These are phyloP conservation scores for Alternaria hordeiaustralica DNA, from an alignment of 2,329 filamentous ascomycete genomes.

Conservation along the genomic window DNA sequence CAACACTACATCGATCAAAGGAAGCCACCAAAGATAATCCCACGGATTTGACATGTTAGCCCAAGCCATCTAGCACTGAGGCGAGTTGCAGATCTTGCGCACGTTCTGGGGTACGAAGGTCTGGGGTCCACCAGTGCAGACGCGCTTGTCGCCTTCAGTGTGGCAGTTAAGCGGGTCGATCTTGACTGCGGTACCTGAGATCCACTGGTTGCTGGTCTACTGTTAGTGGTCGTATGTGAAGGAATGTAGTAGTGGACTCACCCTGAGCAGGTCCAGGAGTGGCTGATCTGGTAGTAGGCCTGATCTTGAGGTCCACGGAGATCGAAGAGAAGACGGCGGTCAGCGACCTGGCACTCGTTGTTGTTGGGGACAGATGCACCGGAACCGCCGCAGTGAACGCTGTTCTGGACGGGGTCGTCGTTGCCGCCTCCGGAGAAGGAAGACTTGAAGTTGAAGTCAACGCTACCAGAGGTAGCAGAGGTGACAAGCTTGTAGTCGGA, in stretches of 20 bases:
- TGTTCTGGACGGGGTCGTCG: slow-evolving; percentile 23
- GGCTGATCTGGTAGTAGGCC: slow-evolving; percentile 34
- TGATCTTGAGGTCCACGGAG: slow-evolving; percentile 23
- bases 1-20: neutral
- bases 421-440: slow-evolving; percentile 20
- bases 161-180: slow-evolving; percentile 20
- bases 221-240: neutral
- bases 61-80: slow-evolving; percentile 12
- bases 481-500: slow-evolving; percentile 27
- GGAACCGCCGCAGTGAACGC: slow-evolving; percentile 27
- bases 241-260: slow-evolving; percentile 15
- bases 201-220: slow-evolving; percentile 23
- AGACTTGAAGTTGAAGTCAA: slow-evolving; percentile 36
- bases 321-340: slow-evolving; percentile 29
- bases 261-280: slow-evolving; percentile 39
- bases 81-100: slow-evolving; percentile 23
- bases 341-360: slow-evolving; percentile 28
- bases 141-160: slow-evolving; percentile 1
- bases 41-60: neutral
- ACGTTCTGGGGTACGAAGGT: slow-evolving; percentile 30
- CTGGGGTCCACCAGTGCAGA: slow-evolving; percentile 14
- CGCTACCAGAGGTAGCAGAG: slow-evolving; percentile 14
- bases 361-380: slow-evolving; percentile 22
- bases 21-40: neutral
- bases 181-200: slow-evolving; percentile 24